phyloP scores from a whole-genome alignment of 305 asterid genomes.

The Withania somnifera region DNA sequence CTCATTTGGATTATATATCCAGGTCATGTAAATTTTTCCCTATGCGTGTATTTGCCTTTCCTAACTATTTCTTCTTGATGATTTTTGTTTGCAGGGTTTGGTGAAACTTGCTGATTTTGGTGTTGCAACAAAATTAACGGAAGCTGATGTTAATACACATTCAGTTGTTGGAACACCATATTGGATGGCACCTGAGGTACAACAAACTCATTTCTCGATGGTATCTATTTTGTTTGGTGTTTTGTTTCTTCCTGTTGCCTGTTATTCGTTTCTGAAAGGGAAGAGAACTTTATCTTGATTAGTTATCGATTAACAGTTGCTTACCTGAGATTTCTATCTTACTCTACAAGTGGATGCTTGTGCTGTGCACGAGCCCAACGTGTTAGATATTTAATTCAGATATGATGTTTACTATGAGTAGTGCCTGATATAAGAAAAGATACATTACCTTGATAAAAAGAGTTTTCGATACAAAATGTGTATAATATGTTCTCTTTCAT shows the following conservation, averaged over 20 bases:
- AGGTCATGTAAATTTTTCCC: neutral
- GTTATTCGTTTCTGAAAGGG: conserved; percentile 3
- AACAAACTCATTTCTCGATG: neutral
- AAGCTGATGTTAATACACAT: conserved; percentile 88
- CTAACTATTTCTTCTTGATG: neutral
- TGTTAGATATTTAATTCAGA: neutral
- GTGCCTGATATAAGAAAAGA: neutral
- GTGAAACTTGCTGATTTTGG: conserved; percentile 99
- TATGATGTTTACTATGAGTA: neutral
- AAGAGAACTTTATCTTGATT: neutral
- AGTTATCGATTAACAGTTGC: neutral
- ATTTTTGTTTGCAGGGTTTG: conserved; percentile 74
- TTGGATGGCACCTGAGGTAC: conserved; percentile 99
- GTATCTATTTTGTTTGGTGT: conserved; percentile 1
- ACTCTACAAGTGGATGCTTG: neutral
- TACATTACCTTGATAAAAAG: neutral
- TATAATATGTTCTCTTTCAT: neutral
- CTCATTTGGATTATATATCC: neutral
- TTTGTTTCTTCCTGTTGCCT: neutral
- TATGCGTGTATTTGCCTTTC: neutral
- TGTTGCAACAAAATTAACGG: conserved; percentile 92
- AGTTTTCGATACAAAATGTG: neutral
- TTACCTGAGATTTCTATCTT: neutral
- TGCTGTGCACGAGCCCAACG: neutral
- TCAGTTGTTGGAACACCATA: conserved; percentile 99